A percentile compares a stretch with the other conserved stretches of the same genome.
phyloP scores from a whole-genome alignment of 2,329 filamentous ascomycete species.

The Diplodia corticola region DNA sequence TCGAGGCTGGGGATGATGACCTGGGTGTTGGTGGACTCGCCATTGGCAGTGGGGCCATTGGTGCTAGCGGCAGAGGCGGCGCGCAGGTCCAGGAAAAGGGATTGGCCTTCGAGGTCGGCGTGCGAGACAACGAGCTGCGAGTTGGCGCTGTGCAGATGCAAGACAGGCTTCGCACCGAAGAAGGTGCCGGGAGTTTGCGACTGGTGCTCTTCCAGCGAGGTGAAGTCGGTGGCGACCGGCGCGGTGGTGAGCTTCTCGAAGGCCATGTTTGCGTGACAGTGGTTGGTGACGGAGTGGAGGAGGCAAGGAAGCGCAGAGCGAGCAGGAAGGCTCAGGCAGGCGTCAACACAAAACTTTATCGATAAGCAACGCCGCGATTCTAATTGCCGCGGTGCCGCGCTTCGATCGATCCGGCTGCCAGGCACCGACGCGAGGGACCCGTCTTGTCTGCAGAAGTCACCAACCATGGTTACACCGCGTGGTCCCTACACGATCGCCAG shows the following conservation, averaged over 20 bases:
- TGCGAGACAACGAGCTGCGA: constrained; percentile 60
- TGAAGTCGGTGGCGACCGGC: constrained; percentile 62
- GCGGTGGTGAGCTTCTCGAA: constrained; percentile 56
- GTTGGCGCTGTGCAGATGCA: constrained; percentile 62
- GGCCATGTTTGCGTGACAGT: constrained; percentile 33
- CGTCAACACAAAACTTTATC: constrained; percentile 9
- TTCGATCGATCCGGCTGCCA: not conserved
- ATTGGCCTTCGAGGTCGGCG: constrained; percentile 55
- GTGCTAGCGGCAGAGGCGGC: not conserved
- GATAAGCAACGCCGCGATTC: not conserved
- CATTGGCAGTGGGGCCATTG: constrained; percentile 23
- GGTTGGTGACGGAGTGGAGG: not conserved
- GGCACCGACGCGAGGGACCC: not conserved
- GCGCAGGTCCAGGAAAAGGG: constrained; percentile 20
- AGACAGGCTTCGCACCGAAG: constrained; percentile 68
- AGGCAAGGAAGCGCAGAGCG: not conserved
- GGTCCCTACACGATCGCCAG: no score
- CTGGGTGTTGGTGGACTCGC: constrained; percentile 27
- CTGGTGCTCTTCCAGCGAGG: constrained; percentile 67
- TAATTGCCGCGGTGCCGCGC: no score
- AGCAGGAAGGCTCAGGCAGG: not conserved
- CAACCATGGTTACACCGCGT: not conserved
- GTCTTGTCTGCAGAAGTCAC: not conserved
- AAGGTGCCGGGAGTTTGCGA: constrained; percentile 72
- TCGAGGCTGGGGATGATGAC: constrained; percentile 41